Evolutionary conservation across 2,329 filamentous ascomycete genomes (phyloP).

Genomic region (Cercospora sp.): DNA sequence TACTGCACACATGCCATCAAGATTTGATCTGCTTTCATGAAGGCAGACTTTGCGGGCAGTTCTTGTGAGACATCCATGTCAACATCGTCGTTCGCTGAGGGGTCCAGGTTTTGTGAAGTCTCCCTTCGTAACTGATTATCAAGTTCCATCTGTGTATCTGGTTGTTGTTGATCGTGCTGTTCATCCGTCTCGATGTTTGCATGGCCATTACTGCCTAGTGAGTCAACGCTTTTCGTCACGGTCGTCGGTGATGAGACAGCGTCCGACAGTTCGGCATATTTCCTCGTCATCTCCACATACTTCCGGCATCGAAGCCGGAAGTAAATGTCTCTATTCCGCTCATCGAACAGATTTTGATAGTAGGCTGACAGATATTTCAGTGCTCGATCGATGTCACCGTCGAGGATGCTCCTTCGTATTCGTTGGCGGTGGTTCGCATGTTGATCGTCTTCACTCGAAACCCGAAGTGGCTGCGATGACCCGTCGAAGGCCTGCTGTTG

Average conservation of each 20-base stretch:
- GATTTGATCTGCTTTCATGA: constrained; percentile 50
- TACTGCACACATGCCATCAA: constrained; percentile 73
- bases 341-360: constrained; percentile 76
- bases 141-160: constrained; percentile 56
- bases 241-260: constrained; percentile 36
- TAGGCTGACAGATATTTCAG: constrained; percentile 76
- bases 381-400: constrained; percentile 88
- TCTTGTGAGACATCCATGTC: constrained; percentile 38
- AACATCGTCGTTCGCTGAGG: constrained; percentile 34
- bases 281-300: constrained; percentile 91
- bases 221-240: constrained; percentile 32
- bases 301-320: constrained; percentile 87
- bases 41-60: constrained; percentile 31
- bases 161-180: constrained; percentile 48
- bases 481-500: constrained; percentile 66
- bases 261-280: constrained; percentile 64
- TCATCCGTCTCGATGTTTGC: constrained; percentile 35
- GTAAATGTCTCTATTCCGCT: constrained; percentile 72
- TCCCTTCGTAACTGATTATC: constrained; percentile 51
- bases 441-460: constrained; percentile 51
- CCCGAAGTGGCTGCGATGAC: constrained; percentile 42
- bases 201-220: constrained; percentile 36
- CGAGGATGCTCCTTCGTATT: constrained; percentile 81
- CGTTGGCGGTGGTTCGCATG: constrained; percentile 81
- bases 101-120: constrained; percentile 23